Percentiles rank a stretch among this genome's conserved stretches.
phyloP scores from a whole-genome alignment of 1,139 yeast genomes.

The Scheffersomyces cryptocercus region DNA sequence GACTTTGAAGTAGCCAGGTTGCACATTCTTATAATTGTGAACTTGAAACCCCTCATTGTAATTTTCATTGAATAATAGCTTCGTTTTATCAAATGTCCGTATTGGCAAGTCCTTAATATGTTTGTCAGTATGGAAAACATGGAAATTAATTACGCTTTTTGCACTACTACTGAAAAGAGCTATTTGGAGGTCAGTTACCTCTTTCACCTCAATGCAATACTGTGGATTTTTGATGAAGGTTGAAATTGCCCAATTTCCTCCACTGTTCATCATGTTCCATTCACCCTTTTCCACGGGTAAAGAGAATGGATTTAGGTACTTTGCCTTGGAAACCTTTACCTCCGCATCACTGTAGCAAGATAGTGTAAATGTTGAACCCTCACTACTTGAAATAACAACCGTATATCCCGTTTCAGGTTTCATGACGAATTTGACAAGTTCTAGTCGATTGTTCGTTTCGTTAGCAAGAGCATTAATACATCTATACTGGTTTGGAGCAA shows the following conservation, averaged over 20 bases:
- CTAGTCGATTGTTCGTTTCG: conserved; percentile 32
- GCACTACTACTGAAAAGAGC: conserved; percentile 23
- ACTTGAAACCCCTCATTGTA: conserved; percentile 24
- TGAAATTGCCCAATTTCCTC: conserved; percentile 58
- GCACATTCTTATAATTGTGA: conserved; percentile 22
- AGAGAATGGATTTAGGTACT: conserved; percentile 18
- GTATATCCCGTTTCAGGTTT: conserved; percentile 27
- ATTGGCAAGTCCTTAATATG: conserved; percentile 16
- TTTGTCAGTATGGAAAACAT: conserved; percentile 39
- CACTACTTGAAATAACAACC: conserved; percentile 24
- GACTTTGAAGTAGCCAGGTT: conserved; percentile 39
- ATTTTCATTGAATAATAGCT: conserved; percentile 28
- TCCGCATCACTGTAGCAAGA: conserved; percentile 33
- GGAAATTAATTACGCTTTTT: conserved; percentile 35
- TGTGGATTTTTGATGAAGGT: conserved; percentile 67
- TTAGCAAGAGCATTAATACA: conserved; percentile 14
- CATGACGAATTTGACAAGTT: conserved; percentile 23
- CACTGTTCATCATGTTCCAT: conserved; percentile 52
- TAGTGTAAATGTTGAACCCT: conserved; percentile 36
- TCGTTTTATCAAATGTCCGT: conserved; percentile 29
- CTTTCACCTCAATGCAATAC: conserved; percentile 32
- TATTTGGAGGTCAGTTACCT: conserved; percentile 20
- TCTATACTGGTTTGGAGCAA: conserved; percentile 30
- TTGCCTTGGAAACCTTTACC: conserved; percentile 25
- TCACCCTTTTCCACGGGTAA: conserved; percentile 31